These are phyloP conservation scores for Alternaria brassicae DNA, from an alignment of 2,329 filamentous ascomycete genomes.

Conservation along the genomic window DNA sequence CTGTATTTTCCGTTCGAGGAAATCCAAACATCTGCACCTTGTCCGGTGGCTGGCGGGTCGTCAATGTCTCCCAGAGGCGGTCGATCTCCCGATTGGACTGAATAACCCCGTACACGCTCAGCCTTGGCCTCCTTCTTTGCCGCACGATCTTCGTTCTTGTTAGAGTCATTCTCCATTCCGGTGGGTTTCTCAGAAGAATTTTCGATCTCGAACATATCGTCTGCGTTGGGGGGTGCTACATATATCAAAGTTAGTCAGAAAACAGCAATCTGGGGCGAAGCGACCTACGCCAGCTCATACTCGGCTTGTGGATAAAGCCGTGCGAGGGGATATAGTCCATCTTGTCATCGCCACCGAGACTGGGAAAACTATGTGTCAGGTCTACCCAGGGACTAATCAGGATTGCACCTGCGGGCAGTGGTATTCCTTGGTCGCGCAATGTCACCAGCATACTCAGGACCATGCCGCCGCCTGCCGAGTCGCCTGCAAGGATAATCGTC, in stretches of 20 bases:
- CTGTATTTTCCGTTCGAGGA: slow-evolving; percentile 48
- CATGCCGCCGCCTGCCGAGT: slow-evolving; percentile 95
- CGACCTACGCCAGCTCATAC: slow-evolving; percentile 74
- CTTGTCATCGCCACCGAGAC: slow-evolving; percentile 73
- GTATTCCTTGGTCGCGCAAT: slow-evolving; percentile 80
- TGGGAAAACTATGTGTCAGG: slow-evolving; percentile 93
- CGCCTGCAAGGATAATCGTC: slow-evolving; percentile 86
- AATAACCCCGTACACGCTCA: slow-evolving; percentile 48
- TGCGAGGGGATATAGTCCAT: slow-evolving; percentile 87
- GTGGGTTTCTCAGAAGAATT: slow-evolving; percentile 4
- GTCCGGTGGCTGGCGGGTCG: slow-evolving; percentile 9
- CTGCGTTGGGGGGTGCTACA: slow-evolving; percentile 75
- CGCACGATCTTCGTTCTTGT: slow-evolving; percentile 35
- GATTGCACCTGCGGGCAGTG: slow-evolving; percentile 86
- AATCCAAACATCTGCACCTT: slow-evolving; percentile 28
- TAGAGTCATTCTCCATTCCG: slow-evolving; percentile 13
- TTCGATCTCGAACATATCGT: slow-evolving; percentile 68
- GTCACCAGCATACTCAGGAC: slow-evolving; percentile 78
- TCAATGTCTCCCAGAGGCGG: slow-evolving; percentile 22
- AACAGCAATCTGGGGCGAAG: neutral
- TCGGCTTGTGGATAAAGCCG: slow-evolving; percentile 91
- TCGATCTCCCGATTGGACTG: slow-evolving; percentile 31
- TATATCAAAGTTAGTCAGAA: slow-evolving; percentile 13
- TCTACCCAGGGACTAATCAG: slow-evolving; percentile 97
- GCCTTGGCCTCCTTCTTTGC: slow-evolving; percentile 45